phyloP scores from a whole-genome alignment of 164 flowering plant species.

The Protea cynaroides region DNA sequence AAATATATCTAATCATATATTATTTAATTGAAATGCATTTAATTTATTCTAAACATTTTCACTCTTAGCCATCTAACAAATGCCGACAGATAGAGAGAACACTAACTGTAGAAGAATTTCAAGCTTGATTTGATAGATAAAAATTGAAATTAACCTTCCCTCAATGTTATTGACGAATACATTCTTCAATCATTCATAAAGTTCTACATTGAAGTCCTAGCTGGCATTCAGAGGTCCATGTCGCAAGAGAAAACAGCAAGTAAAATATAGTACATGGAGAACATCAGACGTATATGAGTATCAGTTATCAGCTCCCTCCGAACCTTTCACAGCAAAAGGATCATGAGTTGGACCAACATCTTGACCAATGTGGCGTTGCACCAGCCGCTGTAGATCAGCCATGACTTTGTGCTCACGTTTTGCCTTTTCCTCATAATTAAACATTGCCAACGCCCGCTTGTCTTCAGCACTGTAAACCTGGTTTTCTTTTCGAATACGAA shows the following conservation, averaged over 20 bases:
- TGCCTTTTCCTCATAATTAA: slow-evolving; percentile 90
- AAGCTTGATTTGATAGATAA: no score
- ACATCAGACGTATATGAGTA: slow-evolving; percentile 18
- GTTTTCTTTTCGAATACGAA: slow-evolving; percentile 98
- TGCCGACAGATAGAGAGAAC: no score
- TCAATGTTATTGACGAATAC: no score
- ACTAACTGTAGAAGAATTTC: no score
- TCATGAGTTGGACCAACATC: slow-evolving; percentile 92
- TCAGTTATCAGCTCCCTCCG: slow-evolving; percentile 62
- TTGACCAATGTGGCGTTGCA: slow-evolving; percentile 90
- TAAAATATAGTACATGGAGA: background rate
- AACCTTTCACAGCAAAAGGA: slow-evolving; percentile 61
- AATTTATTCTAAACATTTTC: no score
- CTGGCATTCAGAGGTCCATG: no score
- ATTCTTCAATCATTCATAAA: no score
- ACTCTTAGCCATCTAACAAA: no score
- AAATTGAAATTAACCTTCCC: no score
- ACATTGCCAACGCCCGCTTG: slow-evolving; percentile 90
- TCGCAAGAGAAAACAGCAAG: background rate
- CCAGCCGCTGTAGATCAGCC: slow-evolving; percentile 86
- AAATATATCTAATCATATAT: no score
- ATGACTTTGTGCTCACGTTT: slow-evolving; percentile 93
- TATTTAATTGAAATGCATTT: no score
- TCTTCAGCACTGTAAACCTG: slow-evolving; percentile 98
- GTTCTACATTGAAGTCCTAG: no score